Base-by-base conservation (phyloP, 2,329 filamentous ascomycete species). In the Teratosphaeriaceae sp. region DNA sequence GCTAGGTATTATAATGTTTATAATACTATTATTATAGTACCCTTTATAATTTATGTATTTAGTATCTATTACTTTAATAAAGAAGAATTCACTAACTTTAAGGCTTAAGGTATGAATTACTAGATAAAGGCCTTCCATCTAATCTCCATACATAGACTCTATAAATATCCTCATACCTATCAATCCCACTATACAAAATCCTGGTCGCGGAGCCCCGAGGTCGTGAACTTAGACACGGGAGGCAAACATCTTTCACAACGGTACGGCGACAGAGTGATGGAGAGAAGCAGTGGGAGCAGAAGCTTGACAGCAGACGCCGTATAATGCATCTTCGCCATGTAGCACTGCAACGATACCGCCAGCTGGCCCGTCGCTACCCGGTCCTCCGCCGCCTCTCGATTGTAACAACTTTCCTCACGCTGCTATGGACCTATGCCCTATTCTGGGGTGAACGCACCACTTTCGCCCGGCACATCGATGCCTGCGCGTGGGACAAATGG, bases 401-500 rank as follows among this genome's bases (percentile, higher is more conserved):
- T 5, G 46, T 45, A 31, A 55, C 53, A 1, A 38, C 45, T 19
- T 18, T 50, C 24, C 21, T 59, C 13, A 50, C 45, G 3, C 20
- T 59, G 1, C 46, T 89, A 35, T 98, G 92, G 90, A 56, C 88
- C 30, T 63, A 86, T 18, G 74, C 85, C 16, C 58, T 98, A 49
- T 78, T 92, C 51, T 92, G 86, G 80, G 88, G 90, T 1, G 92
- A 98, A 69, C 74, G 85, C 46, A 84, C 78, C 65, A 75, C 83
- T 26, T 97, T 94, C 63, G 72, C 76, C 41, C 78, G 77, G 50
- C 80, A 77, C 46, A 78, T 95, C 13, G 70, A 76, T 43, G 73
- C 70, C 40, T 98, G 92, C 65, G 69, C 77, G 42, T 98, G 92
- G 92, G 74, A 78, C 26, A 77, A 76, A 30, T 98, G 92, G 92